Evolutionary conservation across 192 early-diverging fungal genomes (phyloP), one percentile per base, ranked within the genome.

Genomic region (Coemansia sp.): DNA sequence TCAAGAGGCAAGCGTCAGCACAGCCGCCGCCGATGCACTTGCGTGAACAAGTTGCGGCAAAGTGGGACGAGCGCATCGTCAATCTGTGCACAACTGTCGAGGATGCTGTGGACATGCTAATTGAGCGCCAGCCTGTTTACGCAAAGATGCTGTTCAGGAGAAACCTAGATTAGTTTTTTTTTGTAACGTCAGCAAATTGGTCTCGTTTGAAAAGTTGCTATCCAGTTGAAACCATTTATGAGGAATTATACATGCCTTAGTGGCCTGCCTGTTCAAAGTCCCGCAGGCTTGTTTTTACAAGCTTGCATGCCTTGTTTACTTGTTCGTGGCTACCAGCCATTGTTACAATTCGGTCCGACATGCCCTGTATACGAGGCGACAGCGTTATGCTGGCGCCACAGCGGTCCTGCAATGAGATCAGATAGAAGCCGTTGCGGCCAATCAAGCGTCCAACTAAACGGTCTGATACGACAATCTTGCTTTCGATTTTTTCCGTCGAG

Each of bases 31-130:
- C 71, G 15, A 77, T 74, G 75, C 62, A 75, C 42, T 65, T 83
- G 36, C 72, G 76, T 48, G 79, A 82, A 42, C 65, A 63, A 3
- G 64, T 78, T 22, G 65, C 76, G 2, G 69, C 59, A 22, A 74
- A 61, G 38, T 83, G 81, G 81, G 76, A 78, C 55, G 62, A 58
- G 46, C 54, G 75, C 6, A 78, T 83, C 41, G 68, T 67, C 48
- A 63, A 56, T 32, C 69, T 83, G 69, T 83, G 81, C 63, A 70
- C 70, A 40, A 40, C 69, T 4, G 67, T 83, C 34, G 81, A 83
- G 40, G 73, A 77, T 11, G 64, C 81, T 0, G 79, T 82, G 2
- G 79, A 82, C 48, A 49, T 74, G 61, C 68, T 82, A 11, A 76
- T 76, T 34, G 74, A 76, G 62, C 70, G 68, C 52, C 79, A 82